Evolutionary conservation across 345 rosid genomes (phyloP).

Genomic region (Syzygium jambos): DNA sequence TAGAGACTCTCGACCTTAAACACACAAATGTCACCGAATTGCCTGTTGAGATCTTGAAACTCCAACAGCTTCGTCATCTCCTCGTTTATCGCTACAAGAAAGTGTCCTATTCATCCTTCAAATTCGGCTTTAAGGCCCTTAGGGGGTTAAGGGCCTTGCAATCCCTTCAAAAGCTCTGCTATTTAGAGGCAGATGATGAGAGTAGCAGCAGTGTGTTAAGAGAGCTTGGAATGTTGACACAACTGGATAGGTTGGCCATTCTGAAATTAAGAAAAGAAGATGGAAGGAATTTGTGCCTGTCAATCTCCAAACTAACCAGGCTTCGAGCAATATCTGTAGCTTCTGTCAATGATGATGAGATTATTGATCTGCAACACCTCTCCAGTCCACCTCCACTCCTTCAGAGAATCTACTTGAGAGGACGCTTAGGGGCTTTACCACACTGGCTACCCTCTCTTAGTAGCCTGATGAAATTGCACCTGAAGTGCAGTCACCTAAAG

Average conservation of each 20-base stretch:
- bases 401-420: constrained; percentile 19
- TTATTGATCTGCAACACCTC: constrained; percentile 22
- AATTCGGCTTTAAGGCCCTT: constrained; percentile 21
- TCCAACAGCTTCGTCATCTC: constrained; percentile 25
- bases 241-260: constrained; percentile 31
- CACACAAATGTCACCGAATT: constrained; percentile 23
- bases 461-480: constrained; percentile 16
- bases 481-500: constrained; percentile 17
- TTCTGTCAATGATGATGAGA: constrained; percentile 11
- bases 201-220: not conserved
- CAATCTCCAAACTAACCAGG: constrained; percentile 11
- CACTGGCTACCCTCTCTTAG: constrained; percentile 19
- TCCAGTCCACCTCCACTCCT: constrained; percentile 22
- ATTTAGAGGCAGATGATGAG: constrained; percentile 21
- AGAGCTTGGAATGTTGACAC: constrained; percentile 26
- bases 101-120: constrained; percentile 10
- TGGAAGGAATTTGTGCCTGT: constrained; percentile 21
- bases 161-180: constrained; percentile 29
- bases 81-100: constrained; percentile 25
- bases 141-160: constrained; percentile 18
- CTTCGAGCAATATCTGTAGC: constrained; percentile 24
- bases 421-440: constrained; percentile 17
- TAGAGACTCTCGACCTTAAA: constrained; percentile 40
- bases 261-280: constrained; percentile 23
- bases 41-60: constrained; percentile 28